Evolutionary conservation across 2,329 filamentous ascomycete species (phyloP).

Genomic region (Cordyceps cicadae): DNA sequence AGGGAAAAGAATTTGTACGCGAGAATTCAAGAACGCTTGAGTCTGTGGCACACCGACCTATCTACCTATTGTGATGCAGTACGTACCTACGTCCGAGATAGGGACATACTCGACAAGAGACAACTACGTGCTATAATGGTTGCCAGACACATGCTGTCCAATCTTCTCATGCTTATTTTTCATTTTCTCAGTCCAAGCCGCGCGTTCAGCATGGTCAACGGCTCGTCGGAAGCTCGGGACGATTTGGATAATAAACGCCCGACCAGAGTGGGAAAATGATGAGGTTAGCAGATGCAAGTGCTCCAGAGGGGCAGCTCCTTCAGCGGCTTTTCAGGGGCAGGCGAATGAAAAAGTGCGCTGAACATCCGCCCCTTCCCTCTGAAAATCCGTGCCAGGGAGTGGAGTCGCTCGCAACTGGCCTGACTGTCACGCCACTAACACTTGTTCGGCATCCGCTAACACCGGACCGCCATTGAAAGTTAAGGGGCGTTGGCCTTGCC

Average conservation of each 20-base stretch:
- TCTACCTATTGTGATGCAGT: too few relatives aligned
- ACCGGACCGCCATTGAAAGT: not conserved
- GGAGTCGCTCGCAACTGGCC: constrained; percentile 1
- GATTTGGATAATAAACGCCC: not conserved
- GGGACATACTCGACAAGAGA: too few relatives aligned
- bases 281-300: not conserved
- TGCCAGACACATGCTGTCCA: not conserved
- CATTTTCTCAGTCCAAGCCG: not conserved
- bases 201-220: not conserved
- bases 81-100: too few relatives aligned
- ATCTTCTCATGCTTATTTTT: not conserved
- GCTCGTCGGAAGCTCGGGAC: constrained; percentile 1
- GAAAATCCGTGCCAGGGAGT: not conserved
- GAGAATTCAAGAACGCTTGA: not conserved
- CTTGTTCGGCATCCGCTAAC: constrained; percentile 2
- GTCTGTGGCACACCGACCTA: too few relatives aligned
- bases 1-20: not conserved
- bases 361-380: not conserved
- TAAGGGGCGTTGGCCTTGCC: not conserved
- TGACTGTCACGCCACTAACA: constrained; percentile 6
- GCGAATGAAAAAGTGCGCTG: not conserved
- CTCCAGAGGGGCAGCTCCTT: not conserved
- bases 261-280: not conserved
- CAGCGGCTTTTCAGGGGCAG: not conserved
- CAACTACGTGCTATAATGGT: too few relatives aligned